Evolutionary conservation across 1,139 yeast genomes (phyloP).

Genomic region (Saccharomyces hybrid): DNA sequence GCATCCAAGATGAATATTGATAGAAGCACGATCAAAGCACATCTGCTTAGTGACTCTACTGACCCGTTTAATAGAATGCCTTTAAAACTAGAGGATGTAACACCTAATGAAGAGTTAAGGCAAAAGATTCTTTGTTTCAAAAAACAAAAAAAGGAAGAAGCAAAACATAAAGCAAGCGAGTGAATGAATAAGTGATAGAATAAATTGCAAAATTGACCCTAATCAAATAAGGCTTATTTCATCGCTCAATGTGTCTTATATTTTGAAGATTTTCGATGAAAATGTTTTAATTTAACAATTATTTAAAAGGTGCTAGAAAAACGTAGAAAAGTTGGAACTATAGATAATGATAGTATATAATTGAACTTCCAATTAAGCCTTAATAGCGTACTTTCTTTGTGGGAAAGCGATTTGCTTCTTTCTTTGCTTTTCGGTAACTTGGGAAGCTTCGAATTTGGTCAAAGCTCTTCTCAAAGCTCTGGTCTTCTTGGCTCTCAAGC

Average conservation of each 20-base stretch:
- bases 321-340: not conserved
- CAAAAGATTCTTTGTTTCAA: conserved; percentile 54
- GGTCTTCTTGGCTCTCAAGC: conserved; percentile 98
- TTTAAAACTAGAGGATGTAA: conserved; percentile 76
- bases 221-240: not conserved
- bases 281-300: not conserved
- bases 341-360: not conserved
- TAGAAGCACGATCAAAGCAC: conserved; percentile 85
- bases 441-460: conserved; percentile 76
- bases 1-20: conserved; percentile 78
- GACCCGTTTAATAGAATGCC: conserved; percentile 97
- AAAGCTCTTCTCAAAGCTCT: conserved; percentile 98
- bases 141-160: conserved; percentile 30
- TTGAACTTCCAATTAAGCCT: conserved; percentile 57
- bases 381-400: conserved; percentile 96
- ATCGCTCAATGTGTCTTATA: not conserved
- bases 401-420: conserved; percentile 96
- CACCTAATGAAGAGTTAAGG: conserved; percentile 64
- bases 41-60: conserved; percentile 84
- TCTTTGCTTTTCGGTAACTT: conserved; percentile 80
- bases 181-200: not conserved
- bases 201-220: not conserved
- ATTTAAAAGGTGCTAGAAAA: not conserved
- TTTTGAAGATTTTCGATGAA: not conserved
- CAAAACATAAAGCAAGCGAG: conserved; percentile 4